phyloP scores from a whole-genome alignment of 2,329 filamentous ascomycete species.

The Periconia sp. region DNA sequence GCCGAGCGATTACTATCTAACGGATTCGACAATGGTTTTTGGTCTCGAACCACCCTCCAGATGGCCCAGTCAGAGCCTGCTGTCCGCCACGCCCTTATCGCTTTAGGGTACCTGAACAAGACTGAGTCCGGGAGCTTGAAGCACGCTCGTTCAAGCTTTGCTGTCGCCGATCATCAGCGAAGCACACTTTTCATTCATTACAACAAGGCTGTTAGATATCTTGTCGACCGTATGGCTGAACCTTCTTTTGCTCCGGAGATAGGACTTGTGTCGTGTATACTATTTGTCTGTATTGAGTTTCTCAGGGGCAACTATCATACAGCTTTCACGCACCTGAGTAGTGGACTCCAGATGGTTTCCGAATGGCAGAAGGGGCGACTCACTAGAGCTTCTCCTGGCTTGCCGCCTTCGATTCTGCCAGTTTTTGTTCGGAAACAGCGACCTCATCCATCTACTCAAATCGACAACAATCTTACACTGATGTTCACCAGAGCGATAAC shows the following conservation, averaged over 20 bases:
- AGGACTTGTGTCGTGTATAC: constrained; percentile 50
- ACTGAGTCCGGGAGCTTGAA: constrained; percentile 28
- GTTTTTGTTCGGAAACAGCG: too few species aligned
- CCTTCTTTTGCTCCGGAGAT: constrained; percentile 39
- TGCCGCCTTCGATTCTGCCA: too few species aligned
- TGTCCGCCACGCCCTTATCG: constrained; percentile 52
- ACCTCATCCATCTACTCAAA: too few species aligned
- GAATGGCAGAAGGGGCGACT: constrained; percentile 10
- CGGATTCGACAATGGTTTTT: constrained; percentile 45
- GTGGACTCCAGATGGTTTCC: constrained; percentile 48
- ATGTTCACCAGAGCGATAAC: constrained; percentile 16
- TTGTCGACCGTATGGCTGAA: constrained; percentile 40
- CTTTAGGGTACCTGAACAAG: constrained; percentile 46
- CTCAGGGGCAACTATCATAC: constrained; percentile 50
- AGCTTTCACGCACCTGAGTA: constrained; percentile 52
- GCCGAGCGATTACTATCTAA: constrained; percentile 45
- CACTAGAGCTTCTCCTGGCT: too few species aligned
- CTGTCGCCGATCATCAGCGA: constrained; percentile 9
- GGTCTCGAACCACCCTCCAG: constrained; percentile 50
- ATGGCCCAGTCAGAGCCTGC: constrained; percentile 50
- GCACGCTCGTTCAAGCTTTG: constrained; percentile 19
- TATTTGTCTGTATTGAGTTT: constrained; percentile 54
- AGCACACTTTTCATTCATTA: constrained; percentile 48
- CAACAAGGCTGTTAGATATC: constrained; percentile 46
- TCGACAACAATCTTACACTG: constrained; percentile 11